These are phyloP conservation scores for Chaetomium globosum DNA, from an alignment of 2,329 filamentous ascomycete genomes.

Conservation along the genomic window DNA sequence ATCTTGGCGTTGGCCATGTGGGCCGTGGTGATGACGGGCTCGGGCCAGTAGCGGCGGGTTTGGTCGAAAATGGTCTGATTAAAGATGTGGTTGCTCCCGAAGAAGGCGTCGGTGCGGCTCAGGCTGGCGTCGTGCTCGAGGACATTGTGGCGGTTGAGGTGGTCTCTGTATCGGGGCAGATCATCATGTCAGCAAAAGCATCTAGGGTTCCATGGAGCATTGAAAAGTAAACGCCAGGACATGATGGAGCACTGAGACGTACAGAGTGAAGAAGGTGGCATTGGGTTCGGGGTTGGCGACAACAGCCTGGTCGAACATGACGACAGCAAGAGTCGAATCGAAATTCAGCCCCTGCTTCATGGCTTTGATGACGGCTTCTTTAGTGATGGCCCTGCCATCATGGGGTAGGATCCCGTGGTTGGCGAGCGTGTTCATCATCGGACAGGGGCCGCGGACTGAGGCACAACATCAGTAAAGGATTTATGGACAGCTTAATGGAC, in stretches of 20 bases:
- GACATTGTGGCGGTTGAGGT: slow-evolving; percentile 12
- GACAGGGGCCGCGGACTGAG: slow-evolving; percentile 49
- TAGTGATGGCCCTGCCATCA: slow-evolving; percentile 48
- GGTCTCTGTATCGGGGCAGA: neutral
- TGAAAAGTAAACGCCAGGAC: neutral
- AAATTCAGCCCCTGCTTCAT: slow-evolving; percentile 49
- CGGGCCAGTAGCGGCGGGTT: neutral
- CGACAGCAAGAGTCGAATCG: slow-evolving; percentile 41
- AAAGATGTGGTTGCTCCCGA: slow-evolving; percentile 13
- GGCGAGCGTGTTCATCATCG: slow-evolving; percentile 54
- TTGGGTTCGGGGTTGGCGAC: slow-evolving; percentile 47
- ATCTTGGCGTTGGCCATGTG: slow-evolving; percentile 12
- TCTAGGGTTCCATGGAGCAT: no score
- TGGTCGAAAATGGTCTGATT: slow-evolving; percentile 15
- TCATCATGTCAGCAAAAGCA: neutral
- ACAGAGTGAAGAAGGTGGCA: slow-evolving; percentile 45
- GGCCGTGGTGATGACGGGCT: slow-evolving; percentile 3
- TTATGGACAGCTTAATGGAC: neutral
- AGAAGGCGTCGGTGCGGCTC: slow-evolving; percentile 11
- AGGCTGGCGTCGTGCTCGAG: slow-evolving; percentile 53
- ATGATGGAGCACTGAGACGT: neutral
- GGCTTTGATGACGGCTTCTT: slow-evolving; percentile 44
- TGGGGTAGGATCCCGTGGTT: slow-evolving; percentile 53
- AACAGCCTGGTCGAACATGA: slow-evolving; percentile 50
- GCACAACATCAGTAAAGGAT: neutral